Evolutionary conservation across 805 yeast genomes (phyloP), one percentile per base, ranked within the genome.

Genomic region (Ogataea pignaliae): DNA sequence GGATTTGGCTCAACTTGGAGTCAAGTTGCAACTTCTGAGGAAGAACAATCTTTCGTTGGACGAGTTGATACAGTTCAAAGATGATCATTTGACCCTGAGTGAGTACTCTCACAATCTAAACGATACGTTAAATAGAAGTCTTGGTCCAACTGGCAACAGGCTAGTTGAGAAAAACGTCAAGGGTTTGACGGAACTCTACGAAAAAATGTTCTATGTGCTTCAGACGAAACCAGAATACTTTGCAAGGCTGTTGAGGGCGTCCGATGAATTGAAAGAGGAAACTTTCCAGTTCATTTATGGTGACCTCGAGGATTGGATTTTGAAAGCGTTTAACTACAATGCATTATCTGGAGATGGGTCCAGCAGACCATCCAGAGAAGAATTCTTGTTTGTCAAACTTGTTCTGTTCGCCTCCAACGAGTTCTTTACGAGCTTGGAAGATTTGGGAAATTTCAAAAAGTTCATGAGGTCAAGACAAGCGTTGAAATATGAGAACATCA

Each of bases 211-310:
- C 53, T 93, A 84, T 57, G 65, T 91, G 21, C 63, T 93, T 36
- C 98, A 93, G 60, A 85, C 95, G 0, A 88, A 87, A 55, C 86
- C 96, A 0, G 60, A 63, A 1, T 91, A 91, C 56, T 72, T 90
- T 57, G 71, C 81, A 2, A 65, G 79, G 12, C 61, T 88, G 31
- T 76, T 79, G 43, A 61, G 68, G 13, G 40, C 47, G 36, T 44
- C 57, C 31, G 68, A 63, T 32, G 50, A 53, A 16, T 53, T 47
- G n/a, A 41, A 21, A 21, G 26, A 46, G 9, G 34, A 46, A 2
- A 43, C 45, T 6, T 45, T 53, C 21, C 48, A 52, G 13, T 45
- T 60, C 16, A 42, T 46, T 11, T 41, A 45, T 42, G 61, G 61
- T 3, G 50, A 61, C 28, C 51, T 71, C 37, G 70, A 61, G 26